Evolutionary conservation across 768 basidiomycete species (phyloP).

Genomic region (Suillus clintonianus): DNA sequence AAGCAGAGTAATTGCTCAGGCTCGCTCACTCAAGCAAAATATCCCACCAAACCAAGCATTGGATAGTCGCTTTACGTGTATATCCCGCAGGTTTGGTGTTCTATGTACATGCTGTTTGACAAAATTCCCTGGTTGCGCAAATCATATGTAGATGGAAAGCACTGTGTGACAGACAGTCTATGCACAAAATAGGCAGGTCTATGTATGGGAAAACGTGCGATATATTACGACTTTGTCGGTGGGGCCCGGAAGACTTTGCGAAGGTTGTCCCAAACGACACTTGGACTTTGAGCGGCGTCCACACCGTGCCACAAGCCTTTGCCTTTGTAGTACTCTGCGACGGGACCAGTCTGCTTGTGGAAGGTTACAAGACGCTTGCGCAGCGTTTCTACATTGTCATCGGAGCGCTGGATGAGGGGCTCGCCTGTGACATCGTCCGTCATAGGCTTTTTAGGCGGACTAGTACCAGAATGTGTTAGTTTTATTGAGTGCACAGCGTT

Average conservation of each 20-base stretch:
- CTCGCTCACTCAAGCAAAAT: conserved; percentile 5
- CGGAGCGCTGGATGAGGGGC: conserved; percentile 93
- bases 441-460: conserved; percentile 97
- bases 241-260: conserved; percentile 57
- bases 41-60: neutral
- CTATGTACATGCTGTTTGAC: conserved; percentile 4
- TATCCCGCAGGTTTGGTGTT: neutral
- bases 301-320: conserved; percentile 89
- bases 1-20: conserved; percentile 25
- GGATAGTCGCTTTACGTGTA: neutral
- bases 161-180: conserved; percentile 11
- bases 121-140: neutral
- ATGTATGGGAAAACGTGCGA: neutral
- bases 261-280: conserved; percentile 87
- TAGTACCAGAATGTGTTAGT: conserved; percentile 34
- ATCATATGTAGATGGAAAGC: conserved; percentile 27
- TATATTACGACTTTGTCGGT: conserved; percentile 19
- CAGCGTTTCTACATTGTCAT: conserved; percentile 96
- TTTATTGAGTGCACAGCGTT: conserved; percentile 3
- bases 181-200: neutral
- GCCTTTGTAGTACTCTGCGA: conserved; percentile 93
- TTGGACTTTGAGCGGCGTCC: conserved; percentile 93
- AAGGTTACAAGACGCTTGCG: conserved; percentile 86
- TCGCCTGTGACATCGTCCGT: conserved; percentile 94
- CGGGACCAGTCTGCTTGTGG: conserved; percentile 93